These are phyloP conservation scores for Apocynum venetum DNA, from an alignment of 257 asterid species.

Conservation along the genomic window DNA sequence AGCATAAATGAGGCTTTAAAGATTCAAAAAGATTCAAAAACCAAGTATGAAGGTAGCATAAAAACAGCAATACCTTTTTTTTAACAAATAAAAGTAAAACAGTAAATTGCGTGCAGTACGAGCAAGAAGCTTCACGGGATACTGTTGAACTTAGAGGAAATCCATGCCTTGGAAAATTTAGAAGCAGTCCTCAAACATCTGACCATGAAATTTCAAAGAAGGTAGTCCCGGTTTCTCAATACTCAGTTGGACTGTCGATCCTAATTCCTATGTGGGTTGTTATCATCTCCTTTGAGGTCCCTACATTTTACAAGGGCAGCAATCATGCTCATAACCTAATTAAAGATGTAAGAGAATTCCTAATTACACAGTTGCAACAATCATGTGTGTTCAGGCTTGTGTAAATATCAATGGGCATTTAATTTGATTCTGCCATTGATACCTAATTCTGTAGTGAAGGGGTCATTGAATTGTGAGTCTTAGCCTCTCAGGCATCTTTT, in stretches of 20 bases:
- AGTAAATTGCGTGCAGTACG: too few species aligned
- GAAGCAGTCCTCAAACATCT: constrained; percentile 89
- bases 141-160: constrained; percentile 27
- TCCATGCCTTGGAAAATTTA: constrained; percentile 71
- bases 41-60: not conserved
- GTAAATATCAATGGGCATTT: not conserved
- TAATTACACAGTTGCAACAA: too few species aligned
- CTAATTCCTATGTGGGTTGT: constrained; percentile 43
- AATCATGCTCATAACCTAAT: not conserved
- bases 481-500: too few species aligned
- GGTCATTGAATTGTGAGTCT: not conserved
- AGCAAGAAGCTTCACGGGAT: not conserved
- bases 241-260: constrained; percentile 56
- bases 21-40: not conserved
- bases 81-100: too few species aligned
- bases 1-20: not conserved
- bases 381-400: not conserved
- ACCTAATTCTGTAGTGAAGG: not conserved
- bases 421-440: not conserved
- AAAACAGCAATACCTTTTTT: too few species aligned
- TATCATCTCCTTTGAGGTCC: constrained; percentile 47
- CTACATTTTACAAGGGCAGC: constrained; percentile 43
- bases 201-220: constrained; percentile 51
- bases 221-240: constrained; percentile 67
- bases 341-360: not conserved